phyloP scores from a whole-genome alignment of 2,329 filamentous ascomycete species.

The Xylariaceae sp. region DNA sequence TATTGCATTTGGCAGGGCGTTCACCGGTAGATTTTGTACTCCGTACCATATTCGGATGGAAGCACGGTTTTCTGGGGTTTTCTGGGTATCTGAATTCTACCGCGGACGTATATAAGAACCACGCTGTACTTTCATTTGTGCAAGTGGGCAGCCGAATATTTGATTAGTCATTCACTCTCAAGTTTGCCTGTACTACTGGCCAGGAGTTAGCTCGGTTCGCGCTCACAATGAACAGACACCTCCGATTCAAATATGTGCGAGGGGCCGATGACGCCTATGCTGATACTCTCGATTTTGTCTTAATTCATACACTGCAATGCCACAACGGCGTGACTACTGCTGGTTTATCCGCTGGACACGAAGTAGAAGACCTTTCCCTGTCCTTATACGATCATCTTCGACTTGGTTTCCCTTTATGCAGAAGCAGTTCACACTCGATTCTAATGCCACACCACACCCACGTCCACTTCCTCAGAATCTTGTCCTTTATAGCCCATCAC shows the following conservation, averaged over 20 bases:
- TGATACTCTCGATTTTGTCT: constrained; percentile 13
- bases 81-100: constrained; percentile 19
- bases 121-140: constrained; percentile 19
- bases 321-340: background rate
- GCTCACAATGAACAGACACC: constrained; percentile 14
- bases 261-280: background rate
- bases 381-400: background rate
- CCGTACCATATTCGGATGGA: constrained; percentile 20
- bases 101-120: constrained; percentile 20
- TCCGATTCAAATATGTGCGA: background rate
- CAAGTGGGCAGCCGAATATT: background rate
- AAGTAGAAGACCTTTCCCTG: background rate
- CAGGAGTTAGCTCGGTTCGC: background rate
- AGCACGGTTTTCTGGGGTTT: constrained; percentile 14
- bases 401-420: background rate
- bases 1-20: constrained; percentile 39
- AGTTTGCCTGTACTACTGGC: constrained; percentile 9
- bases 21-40: constrained; percentile 30
- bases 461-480: background rate
- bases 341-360: background rate
- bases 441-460: background rate
- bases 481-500: constrained; percentile 48
- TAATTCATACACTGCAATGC: constrained; percentile 6
- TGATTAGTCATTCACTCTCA: background rate
- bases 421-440: background rate